phyloP scores from a whole-genome alignment of 78 protist species.

The Isochrysis galbana region DNA sequence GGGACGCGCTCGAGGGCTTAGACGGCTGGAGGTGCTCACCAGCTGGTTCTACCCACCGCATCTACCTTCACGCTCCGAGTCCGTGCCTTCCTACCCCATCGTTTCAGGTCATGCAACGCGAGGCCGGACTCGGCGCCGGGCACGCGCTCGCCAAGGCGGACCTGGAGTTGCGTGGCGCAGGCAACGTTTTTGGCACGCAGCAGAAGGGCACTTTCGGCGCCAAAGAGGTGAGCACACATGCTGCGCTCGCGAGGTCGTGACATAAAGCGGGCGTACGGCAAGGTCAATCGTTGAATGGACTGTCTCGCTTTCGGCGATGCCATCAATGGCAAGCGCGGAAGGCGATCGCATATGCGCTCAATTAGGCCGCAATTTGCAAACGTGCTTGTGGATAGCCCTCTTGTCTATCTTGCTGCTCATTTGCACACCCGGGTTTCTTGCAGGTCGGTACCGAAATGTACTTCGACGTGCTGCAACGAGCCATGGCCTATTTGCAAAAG shows the following conservation, averaged over 20 bases:
- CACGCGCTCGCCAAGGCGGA: constrained; percentile 30
- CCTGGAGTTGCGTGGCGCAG: constrained; percentile 51
- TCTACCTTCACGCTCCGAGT: too few relatives aligned
- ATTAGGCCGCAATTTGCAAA: background rate
- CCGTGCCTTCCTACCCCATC: too few relatives aligned
- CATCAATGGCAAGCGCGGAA: background rate
- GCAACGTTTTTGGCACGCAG: constrained; percentile 32
- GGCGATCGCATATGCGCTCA: background rate
- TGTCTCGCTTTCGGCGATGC: background rate
- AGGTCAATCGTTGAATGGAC: too few relatives aligned
- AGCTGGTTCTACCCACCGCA: too few relatives aligned
- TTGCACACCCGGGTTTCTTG: too few relatives aligned
- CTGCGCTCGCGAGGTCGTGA: background rate
- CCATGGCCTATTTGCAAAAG: background rate
- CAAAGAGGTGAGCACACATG: background rate
- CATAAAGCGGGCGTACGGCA: background rate
- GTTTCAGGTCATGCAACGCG: background rate
- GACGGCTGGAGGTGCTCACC: too few relatives aligned
- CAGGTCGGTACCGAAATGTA: background rate
- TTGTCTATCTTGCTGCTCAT: background rate
- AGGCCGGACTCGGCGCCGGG: background rate
- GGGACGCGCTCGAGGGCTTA: too few relatives aligned
- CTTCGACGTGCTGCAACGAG: background rate
- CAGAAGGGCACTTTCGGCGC: constrained; percentile 24
- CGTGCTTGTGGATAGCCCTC: background rate